phyloP scores from a whole-genome alignment of 2,329 filamentous ascomycete species.

The Mollisiaceae sp. region DNA sequence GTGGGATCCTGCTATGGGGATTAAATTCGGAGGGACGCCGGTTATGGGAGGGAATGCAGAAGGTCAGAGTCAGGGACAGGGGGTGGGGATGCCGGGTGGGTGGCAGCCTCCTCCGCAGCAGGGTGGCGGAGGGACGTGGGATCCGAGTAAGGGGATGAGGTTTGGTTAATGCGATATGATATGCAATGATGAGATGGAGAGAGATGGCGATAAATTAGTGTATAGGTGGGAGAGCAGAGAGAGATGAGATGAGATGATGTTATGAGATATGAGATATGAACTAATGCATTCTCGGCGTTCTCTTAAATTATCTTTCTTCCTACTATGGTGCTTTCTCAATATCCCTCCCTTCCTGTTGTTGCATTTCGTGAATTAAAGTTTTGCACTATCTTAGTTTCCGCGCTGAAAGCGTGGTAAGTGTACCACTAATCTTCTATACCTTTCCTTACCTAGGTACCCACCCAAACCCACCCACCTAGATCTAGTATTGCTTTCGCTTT shows the following conservation, averaged over 20 bases:
- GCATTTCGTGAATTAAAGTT: background rate
- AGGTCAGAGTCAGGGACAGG: conserved; percentile 8
- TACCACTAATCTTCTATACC: too few relatives aligned
- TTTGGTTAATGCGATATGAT: conserved; percentile 34
- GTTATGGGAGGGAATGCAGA: conserved; percentile 11
- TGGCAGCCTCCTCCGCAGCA: conserved; percentile 15
- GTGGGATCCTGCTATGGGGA: conserved; percentile 83
- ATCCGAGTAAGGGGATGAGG: conserved; percentile 37
- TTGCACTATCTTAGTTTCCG: background rate
- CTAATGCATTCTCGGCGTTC: conserved; percentile 1
- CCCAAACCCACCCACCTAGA: too few relatives aligned
- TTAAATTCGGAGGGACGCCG: conserved; percentile 68
- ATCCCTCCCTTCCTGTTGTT: too few relatives aligned
- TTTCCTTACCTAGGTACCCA: too few relatives aligned
- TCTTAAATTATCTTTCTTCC: too few relatives aligned
- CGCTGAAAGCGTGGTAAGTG: too few relatives aligned
- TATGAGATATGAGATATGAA: background rate
- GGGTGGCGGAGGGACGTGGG: background rate
- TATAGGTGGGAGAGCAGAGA: background rate
- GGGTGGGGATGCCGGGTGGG: background rate
- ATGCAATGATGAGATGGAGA: background rate
- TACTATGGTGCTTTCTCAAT: too few relatives aligned
- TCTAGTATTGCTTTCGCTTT: too few relatives aligned
- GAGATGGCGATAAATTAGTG: background rate
- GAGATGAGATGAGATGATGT: background rate